A percentile compares a stretch with the other conserved stretches of the same genome.
Conservation (phyloP, 2,329 filamentous ascomycete genomes). For the Pleochaeta shiraiana region DNA sequence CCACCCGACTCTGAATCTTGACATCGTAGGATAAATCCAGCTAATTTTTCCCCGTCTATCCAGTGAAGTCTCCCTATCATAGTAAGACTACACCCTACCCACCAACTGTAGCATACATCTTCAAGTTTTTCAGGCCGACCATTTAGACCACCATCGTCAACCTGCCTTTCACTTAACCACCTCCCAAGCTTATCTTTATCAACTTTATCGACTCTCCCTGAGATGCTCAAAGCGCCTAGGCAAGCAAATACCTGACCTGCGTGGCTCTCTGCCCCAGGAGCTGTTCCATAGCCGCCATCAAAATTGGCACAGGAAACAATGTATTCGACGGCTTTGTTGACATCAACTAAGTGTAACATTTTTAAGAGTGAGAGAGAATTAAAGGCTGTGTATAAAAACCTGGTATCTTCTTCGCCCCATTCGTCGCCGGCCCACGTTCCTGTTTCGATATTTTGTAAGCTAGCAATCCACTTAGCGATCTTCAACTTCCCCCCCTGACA, state of each 20-base stretch:
- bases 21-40: slow-evolving; percentile 63
- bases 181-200: slow-evolving; percentile 62
- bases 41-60: slow-evolving; percentile 70
- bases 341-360: slow-evolving; percentile 49
- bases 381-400: slow-evolving; percentile 79
- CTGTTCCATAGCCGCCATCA: slow-evolving; percentile 81
- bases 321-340: slow-evolving; percentile 59
- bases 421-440: slow-evolving; percentile 88
- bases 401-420: slow-evolving; percentile 91
- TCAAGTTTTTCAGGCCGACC: slow-evolving; percentile 88
- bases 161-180: slow-evolving; percentile 87
- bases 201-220: slow-evolving; percentile 57
- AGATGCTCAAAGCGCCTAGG: slow-evolving; percentile 68
- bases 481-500: slow-evolving; percentile 34
- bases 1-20: slow-evolving; percentile 74
- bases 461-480: slow-evolving; percentile 67
- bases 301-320: slow-evolving; percentile 74
- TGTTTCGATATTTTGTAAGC: slow-evolving; percentile 55
- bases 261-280: slow-evolving; percentile 82
- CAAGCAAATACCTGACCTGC: slow-evolving; percentile 94
- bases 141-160: slow-evolving; percentile 73
- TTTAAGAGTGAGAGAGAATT: slow-evolving; percentile 74
- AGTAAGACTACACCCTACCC: slow-evolving; percentile 78
- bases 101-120: slow-evolving; percentile 98
- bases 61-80: slow-evolving; percentile 80